Evolutionary conservation across 169 alveolate species (phyloP).

Genomic region (Eimeria acervulina): DNA sequence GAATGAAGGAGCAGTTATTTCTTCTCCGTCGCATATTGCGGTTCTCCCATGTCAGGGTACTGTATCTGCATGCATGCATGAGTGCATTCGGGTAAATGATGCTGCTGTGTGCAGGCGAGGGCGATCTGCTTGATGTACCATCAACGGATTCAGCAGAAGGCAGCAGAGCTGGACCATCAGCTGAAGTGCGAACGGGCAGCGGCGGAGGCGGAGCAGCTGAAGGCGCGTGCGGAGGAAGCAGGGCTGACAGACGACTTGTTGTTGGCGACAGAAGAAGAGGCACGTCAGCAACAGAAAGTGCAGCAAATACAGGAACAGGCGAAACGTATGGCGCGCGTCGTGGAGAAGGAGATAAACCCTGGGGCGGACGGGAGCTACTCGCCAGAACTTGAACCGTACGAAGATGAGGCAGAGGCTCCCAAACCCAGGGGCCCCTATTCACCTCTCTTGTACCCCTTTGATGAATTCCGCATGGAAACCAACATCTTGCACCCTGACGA

Average conservation of each 20-base stretch:
- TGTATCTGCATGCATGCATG: neutral
- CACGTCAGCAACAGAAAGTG: conserved; percentile 18
- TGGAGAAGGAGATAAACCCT: conserved; percentile 77
- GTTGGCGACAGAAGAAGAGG: conserved; percentile 8
- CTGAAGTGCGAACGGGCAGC: conserved; percentile 53
- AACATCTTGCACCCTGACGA: conserved; percentile 73
- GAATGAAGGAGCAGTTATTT: neutral
- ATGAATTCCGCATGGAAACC: conserved; percentile 64
- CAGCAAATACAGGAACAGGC: conserved; percentile 68
- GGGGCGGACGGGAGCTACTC: conserved; percentile 81
- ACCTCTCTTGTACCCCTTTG: conserved; percentile 72
- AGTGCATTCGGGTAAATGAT: neutral
- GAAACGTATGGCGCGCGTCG: conserved; percentile 41
- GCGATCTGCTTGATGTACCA: conserved; percentile 62
- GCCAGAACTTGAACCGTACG: conserved; percentile 84
- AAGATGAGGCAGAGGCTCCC: conserved; percentile 75
- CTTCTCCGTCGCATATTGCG: too few relatives aligned
- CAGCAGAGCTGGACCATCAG: conserved; percentile 66
- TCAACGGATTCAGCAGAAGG: conserved; percentile 48
- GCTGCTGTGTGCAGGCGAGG: conserved; percentile 69
- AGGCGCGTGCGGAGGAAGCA: conserved; percentile 60
- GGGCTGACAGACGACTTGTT: conserved; percentile 35
- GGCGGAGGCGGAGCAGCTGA: conserved; percentile 53
- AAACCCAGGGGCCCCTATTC: conserved; percentile 77
- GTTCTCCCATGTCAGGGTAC: too few relatives aligned